These are phyloP conservation scores for Magnolia changhungtana DNA, from an alignment of 164 flowering plant genomes.

Conservation along the genomic window DNA sequence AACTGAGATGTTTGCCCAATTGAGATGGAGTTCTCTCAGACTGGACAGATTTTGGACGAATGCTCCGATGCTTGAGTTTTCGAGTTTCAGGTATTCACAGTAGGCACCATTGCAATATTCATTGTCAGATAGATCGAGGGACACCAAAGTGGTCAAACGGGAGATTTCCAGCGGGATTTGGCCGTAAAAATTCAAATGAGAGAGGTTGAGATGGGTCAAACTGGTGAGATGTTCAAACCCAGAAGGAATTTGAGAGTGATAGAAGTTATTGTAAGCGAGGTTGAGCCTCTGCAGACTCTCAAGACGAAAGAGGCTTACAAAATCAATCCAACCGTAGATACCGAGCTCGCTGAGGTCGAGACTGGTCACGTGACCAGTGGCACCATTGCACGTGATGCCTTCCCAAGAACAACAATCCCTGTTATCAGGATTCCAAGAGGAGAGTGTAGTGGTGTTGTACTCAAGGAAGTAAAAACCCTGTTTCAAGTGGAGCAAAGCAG, in stretches of 20 bases:
- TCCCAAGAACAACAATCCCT: not conserved
- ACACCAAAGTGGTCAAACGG: not conserved
- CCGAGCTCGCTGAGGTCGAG: not conserved
- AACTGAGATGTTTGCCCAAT: not conserved
- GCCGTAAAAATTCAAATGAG: too few species aligned
- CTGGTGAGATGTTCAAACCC: too few species aligned
- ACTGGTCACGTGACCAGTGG: not conserved
- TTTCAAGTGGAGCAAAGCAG: not conserved
- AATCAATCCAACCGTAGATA: not conserved
- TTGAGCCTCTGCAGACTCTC: not conserved
- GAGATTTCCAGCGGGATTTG: not conserved
- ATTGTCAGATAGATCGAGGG: not conserved
- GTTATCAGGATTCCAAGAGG: not conserved
- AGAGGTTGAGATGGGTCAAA: too few species aligned
- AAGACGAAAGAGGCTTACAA: not conserved
- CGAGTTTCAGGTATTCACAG: not conserved
- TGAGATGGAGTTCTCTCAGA: not conserved
- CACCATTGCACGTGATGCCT: not conserved
- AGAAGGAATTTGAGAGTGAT: too few species aligned
- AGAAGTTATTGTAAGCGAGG: too few species aligned
- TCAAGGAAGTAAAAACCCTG: not conserved
- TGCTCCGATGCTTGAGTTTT: not conserved
- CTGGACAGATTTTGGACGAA: not conserved
- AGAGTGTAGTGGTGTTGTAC: not conserved
- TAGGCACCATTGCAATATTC: fast-evolving